Evolutionary conservation across 1,284 basidiomycete species (phyloP).

Genomic region (Pulveroboletus sp.): DNA sequence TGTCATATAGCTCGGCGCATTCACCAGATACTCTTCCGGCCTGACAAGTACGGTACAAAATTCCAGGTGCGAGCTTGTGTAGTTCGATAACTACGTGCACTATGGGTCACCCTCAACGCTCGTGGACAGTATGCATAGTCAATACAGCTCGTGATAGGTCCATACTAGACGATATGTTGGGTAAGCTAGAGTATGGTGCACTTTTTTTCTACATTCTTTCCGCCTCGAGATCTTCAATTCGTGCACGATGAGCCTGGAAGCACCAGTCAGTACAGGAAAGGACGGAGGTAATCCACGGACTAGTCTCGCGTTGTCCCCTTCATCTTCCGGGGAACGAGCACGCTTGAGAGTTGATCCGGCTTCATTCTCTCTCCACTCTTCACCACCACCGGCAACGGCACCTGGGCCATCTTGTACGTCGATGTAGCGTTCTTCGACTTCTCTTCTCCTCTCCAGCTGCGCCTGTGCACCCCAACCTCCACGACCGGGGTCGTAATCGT

Average conservation of each 20-base stretch:
- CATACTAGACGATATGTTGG: conserved; percentile 11
- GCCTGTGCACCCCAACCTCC: conserved; percentile 97
- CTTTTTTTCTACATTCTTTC: conserved; percentile 59
- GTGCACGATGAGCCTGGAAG: conserved; percentile 51
- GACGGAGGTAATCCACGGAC: conserved; percentile 41
- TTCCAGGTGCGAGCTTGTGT: conserved; percentile 58
- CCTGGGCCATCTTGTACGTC: conserved; percentile 80
- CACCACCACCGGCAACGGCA: conserved; percentile 82
- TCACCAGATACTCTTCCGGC: conserved; percentile 56
- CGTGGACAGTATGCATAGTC: conserved; percentile 11
- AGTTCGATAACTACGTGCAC: conserved; percentile 47
- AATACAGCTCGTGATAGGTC: conserved; percentile 9
- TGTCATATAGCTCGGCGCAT: conserved; percentile 62
- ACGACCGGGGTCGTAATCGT: conserved; percentile 95
- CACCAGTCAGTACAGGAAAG: conserved; percentile 10
- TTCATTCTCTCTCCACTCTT: conserved; percentile 75
- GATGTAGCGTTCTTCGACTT: conserved; percentile 88
- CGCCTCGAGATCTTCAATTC: conserved; percentile 61
- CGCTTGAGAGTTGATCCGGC: conserved; percentile 53
- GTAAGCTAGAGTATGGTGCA: conserved; percentile 22
- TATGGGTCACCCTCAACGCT: background rate
- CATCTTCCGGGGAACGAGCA: conserved; percentile 69
- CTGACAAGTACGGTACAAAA: conserved; percentile 39
- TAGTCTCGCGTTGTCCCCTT: conserved; percentile 56
- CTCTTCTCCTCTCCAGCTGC: conserved; percentile 78